Evolutionary conservation across 2,329 filamentous ascomycete species (phyloP), one percentile per base, ranked within the genome.

Genomic region (Alternaria solani): DNA sequence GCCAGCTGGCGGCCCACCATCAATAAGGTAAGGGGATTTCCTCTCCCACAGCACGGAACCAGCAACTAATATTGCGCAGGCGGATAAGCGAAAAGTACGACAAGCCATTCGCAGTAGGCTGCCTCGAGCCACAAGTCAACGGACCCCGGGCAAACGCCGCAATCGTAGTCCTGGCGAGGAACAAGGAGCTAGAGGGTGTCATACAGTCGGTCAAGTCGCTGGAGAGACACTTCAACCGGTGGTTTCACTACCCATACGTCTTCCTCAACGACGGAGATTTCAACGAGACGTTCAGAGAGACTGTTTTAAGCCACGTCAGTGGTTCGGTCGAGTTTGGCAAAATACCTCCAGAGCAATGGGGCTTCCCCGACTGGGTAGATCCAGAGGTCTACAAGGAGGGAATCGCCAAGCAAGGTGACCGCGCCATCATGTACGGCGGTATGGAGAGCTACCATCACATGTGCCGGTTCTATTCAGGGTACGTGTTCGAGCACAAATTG

Each of bases 381-480:
- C 87, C 89, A 69, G 94, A 95, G 78, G 92, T 97, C 54, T 94
- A 94, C 67, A 93, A 94, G 81, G 95, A 99, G 80, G 94, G 94
- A 62, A 96, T 99, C 74, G 89, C 92, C 55, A 97, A 97, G 82
- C 95, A 99, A 80, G 95, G 95, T 67, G 95, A 99, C 79, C 89
- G 90, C 51, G 95, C 95, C 47, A 96, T 99, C 83, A 99, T 99
- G 95, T 99, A 98, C 78, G 95, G 95, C 78, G 95, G 95, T 47
- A 90, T 99, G 85, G 95, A 98, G 80, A 97, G 94, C 81, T 99
- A 99, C 77, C 95, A 99, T 75, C 91, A 96, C 81, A 99, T 99
- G 95, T 99, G 95, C 79, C 89, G 95, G 70, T 99, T 99, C 84
- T 99, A 99, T 82, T 99, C 95, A 65, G 95, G 94, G 91, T 95